Evolutionary conservation across 176 grass and related monocot genomes (phyloP).

Genomic region (Miscanthus lutarioriparius): DNA sequence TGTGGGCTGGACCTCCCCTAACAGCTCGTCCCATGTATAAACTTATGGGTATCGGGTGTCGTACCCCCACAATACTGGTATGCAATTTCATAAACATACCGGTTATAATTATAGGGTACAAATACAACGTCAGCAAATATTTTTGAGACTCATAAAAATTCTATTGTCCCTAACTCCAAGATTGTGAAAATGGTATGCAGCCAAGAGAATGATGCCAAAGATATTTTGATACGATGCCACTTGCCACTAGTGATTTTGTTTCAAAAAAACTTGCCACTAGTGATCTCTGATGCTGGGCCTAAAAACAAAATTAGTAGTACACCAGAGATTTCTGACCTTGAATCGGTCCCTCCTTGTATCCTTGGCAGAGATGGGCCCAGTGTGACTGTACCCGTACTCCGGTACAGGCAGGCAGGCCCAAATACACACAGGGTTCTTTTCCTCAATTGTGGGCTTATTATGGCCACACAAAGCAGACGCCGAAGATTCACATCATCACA

Average conservation of each 20-base stretch:
- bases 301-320: background rate
- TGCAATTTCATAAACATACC: too few relatives aligned
- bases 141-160: too few relatives aligned
- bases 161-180: background rate
- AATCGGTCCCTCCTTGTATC: background rate
- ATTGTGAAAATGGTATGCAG: background rate
- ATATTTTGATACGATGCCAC: background rate
- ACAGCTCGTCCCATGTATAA: too few relatives aligned
- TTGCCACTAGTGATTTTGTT: too few relatives aligned
- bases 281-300: background rate
- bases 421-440: background rate
- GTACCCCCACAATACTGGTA: too few relatives aligned
- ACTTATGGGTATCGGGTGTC: too few relatives aligned
- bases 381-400: background rate
- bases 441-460: background rate
- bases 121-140: too few relatives aligned
- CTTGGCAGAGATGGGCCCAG: background rate
- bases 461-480: background rate
- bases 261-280: background rate
- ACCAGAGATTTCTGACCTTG: background rate
- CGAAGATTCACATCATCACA: background rate
- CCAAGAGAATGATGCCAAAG: background rate
- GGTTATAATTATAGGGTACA: too few relatives aligned
- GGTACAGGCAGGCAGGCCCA: background rate
- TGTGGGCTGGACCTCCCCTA: too few relatives aligned